Evolutionary conservation across 306 rosid species (phyloP), one percentile per base, ranked within the genome.

Genomic region (Alnus rubra): DNA sequence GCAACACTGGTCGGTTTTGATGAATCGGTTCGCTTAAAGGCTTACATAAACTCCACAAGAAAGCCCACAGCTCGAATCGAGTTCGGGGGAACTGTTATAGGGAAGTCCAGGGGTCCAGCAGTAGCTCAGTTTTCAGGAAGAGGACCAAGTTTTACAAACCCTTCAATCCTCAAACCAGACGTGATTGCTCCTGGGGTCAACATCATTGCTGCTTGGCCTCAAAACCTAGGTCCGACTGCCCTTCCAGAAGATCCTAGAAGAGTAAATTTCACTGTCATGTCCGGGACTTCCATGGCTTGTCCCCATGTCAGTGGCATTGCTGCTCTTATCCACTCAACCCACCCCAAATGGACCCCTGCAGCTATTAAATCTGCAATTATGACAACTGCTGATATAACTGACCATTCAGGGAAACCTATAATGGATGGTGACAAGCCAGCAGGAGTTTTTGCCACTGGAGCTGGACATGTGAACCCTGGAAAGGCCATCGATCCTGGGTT

Each of bases 121-220:
- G 98, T 96, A 13, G 99, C 99, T 74, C 89, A 81, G 73, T 96
- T 96, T 80, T 93, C 99, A 12, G 87, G 85, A 2, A 87, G 98
- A 87, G 99, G 99, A 53, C 99, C 98, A 28, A 93, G 98, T 78
- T 91, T 65, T 28, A 73, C 88, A 0, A 89, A 90, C 87, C 98
- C 98, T 87, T 87, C 97, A 78, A 96, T 91, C 80, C 96, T 96
- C 63, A 96, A 96, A 74, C 99, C 98, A 19, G 99, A 96, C 74
- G 87, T 93, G 47, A 84, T 96, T 82, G 98, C 99, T 53, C 99
- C 98, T 11, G 98, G 99, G 0, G 99, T 95, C 69, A 95, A 95
- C 85, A 93, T 93, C 76, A 86, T 96, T 83, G 98, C 98, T 28
- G 98, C 99, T 78, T 96, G 99, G 99, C 99, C 98, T 74, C 99